Conservation (phyloP, 2,329 filamentous ascomycete genomes). For the Neocucurbitaria cava region DNA sequence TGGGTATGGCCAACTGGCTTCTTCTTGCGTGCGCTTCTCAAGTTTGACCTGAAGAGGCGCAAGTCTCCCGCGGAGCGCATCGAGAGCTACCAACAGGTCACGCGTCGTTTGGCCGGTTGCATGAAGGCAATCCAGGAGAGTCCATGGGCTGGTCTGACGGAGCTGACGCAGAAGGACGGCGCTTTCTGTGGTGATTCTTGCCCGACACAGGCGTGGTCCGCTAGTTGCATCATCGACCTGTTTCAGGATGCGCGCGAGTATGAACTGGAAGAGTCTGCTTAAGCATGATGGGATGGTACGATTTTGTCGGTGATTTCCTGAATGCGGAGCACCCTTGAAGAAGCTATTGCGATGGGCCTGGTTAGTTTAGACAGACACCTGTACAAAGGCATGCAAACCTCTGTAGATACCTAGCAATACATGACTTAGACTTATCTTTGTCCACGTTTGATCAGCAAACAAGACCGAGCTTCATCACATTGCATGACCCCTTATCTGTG, state of each 20-base stretch:
- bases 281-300: background rate
- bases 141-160: slow-evolving; percentile 88
- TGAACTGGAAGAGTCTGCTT: slow-evolving; percentile 26
- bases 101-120: slow-evolving; percentile 79
- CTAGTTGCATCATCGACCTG: slow-evolving; percentile 90
- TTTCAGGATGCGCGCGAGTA: slow-evolving; percentile 80
- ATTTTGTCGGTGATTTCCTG: background rate
- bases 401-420: background rate
- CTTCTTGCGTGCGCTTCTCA: slow-evolving; percentile 88
- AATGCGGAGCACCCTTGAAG: no score
- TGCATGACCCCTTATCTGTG: slow-evolving; percentile 1
- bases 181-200: slow-evolving; percentile 88
- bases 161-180: slow-evolving; percentile 91
- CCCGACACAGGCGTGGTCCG: slow-evolving; percentile 96
- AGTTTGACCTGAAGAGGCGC: slow-evolving; percentile 83
- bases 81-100: slow-evolving; percentile 95
- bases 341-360: background rate
- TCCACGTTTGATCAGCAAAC: no score
- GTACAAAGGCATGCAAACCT: background rate
- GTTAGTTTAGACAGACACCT: background rate
- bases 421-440: background rate
- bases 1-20: slow-evolving; percentile 98
- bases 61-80: slow-evolving; percentile 71
- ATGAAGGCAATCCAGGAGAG: slow-evolving; percentile 82
- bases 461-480: no score